Conservation (phyloP, 495 filamentous ascomycete genomes). For the Articulospora tetracladia region DNA sequence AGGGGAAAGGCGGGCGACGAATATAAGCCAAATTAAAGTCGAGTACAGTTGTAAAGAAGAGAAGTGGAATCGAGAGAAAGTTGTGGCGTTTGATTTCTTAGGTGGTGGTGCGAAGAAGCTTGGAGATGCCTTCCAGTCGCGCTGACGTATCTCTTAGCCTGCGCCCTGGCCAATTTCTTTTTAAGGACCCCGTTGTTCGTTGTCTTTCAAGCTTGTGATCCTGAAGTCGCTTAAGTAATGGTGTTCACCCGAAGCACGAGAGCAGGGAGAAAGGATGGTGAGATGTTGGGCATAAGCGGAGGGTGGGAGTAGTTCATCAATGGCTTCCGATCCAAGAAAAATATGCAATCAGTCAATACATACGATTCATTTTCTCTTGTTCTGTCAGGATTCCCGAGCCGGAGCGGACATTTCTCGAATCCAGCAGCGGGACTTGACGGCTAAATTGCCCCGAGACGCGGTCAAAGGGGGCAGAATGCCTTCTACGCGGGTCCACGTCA, state of each 20-base stretch:
- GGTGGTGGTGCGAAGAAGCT: not conserved
- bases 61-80: not conserved
- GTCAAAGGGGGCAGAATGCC: not conserved
- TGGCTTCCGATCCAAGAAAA: too few species aligned
- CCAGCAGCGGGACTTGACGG: not conserved
- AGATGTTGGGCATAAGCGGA: not conserved
- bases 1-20: not conserved
- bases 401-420: not conserved
- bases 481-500: not conserved
- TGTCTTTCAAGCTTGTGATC: constrained; percentile 13
- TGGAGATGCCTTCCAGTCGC: not conserved
- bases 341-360: too few species aligned
- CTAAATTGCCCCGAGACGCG: not conserved
- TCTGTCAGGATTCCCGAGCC: not conserved
- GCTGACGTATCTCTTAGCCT: constrained; percentile 6
- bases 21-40: not conserved
- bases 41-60: not conserved
- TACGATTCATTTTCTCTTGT: too few species aligned
- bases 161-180: not conserved
- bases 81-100: not conserved
- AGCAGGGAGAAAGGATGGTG: not conserved
- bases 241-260: not conserved
- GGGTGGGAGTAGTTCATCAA: too few species aligned
- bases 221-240: constrained; percentile 8
- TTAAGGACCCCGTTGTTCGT: not conserved